Base-by-base conservation (phyloP, 805 yeast species). In the Suhomyces pyralidae region DNA sequence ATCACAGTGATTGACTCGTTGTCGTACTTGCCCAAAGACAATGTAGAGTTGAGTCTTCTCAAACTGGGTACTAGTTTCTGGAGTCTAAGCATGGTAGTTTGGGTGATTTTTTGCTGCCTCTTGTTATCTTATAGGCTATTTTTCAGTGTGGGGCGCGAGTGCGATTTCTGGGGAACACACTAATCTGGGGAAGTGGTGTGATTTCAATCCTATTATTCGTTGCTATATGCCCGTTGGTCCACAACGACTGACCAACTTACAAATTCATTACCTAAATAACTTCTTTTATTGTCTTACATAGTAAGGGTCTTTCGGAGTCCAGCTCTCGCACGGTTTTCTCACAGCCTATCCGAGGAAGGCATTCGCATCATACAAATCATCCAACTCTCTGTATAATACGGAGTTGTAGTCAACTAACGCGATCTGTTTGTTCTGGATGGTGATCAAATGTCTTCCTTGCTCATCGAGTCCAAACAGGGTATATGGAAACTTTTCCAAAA, bases 1-100 rank as follows among this genome's bases (percentile, higher is more conserved):
- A 45, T 46, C 1, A 73, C 61, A 1, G 70, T 59, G 30, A 69
- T 63, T 24, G 54, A 61, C 15, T 59, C 54, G 47, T 70, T 59
- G 49, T 65, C 59, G 52, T 56, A 65, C 10, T 56, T 50, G 2
- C 46, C 49, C 17, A 67, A 20, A 10, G 59, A 36, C 14, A 56
- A 32, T n/a, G 56, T 45, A 2, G 54, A 47, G 9, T 32, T 40
- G 40, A 26, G 28, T 24, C 45, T 42, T 10, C 24, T 38, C 20
- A 38, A 38, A 24, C n/a, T 38, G 4, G 42, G 24, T 17, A 4
- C 7, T 38, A 38, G 7, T 38, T 17, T 38, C 24, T 38, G 42
- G 3, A 38, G 20, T 17, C 17, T 38, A 38, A 38, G 24, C 42
- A 38, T 38, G 12, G 32, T 28, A 28, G 32, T 28, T 12, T 12